These are phyloP conservation scores for Colletotrichum melonis DNA, from an alignment of 2,329 filamentous ascomycete genomes.

Conservation along the genomic window DNA sequence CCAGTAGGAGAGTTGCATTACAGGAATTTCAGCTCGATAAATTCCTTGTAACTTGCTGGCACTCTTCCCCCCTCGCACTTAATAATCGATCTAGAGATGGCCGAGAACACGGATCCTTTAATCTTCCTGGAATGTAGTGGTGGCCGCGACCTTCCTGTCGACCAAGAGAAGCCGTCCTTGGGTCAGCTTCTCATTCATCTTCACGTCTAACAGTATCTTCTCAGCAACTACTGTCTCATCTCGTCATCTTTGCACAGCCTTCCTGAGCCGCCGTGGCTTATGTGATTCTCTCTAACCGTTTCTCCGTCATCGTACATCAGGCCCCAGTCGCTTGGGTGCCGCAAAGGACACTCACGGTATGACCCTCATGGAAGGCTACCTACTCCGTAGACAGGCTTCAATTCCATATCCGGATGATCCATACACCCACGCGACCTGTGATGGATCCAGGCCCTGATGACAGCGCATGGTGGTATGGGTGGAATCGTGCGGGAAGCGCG, in stretches of 20 bases:
- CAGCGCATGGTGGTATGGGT: slow-evolving; percentile 44
- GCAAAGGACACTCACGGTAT: slow-evolving; percentile 2
- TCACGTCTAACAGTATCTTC: slow-evolving; percentile 12
- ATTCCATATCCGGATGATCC: slow-evolving; percentile 24
- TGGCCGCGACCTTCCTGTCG: neutral
- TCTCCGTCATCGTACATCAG: slow-evolving; percentile 36
- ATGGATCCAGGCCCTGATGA: slow-evolving; percentile 49
- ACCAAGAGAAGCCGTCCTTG: neutral
- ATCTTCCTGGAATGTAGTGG: neutral
- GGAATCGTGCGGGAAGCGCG: slow-evolving; percentile 51
- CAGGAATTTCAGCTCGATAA: neutral
- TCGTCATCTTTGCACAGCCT: slow-evolving; percentile 11
- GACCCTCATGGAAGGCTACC: slow-evolving; percentile 17
- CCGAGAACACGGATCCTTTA: neutral
- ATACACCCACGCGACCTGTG: slow-evolving; percentile 35
- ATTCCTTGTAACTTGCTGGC: neutral
- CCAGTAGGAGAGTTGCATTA: neutral
- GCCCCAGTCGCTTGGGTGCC: slow-evolving; percentile 31
- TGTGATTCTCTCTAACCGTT: slow-evolving; percentile 22
- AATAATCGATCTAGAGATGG: neutral
- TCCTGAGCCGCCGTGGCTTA: slow-evolving; percentile 21
- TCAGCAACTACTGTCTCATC: slow-evolving; percentile 8
- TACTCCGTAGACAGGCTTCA: slow-evolving; percentile 18
- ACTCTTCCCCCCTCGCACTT: neutral
- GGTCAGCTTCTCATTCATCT: slow-evolving; percentile 9